Evolutionary conservation across 345 rosid species (phyloP).

Genomic region (Raphanus sativus): DNA sequence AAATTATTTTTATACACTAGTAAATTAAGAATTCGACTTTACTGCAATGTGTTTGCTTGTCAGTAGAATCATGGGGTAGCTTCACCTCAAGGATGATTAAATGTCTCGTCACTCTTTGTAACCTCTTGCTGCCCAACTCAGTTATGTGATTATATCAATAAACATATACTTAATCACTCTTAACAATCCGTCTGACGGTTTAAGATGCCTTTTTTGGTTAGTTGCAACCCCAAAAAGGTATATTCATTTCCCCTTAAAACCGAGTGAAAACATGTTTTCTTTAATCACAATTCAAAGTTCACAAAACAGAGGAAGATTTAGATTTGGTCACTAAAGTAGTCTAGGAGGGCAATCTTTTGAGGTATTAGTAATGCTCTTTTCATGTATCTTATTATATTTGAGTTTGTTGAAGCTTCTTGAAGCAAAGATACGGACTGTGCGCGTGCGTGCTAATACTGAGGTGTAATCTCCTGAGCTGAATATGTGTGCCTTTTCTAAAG

Average conservation of each 20-base stretch:
- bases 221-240: background rate
- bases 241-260: background rate
- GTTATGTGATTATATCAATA: background rate
- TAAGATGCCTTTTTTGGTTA: background rate
- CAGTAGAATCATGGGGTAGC: constrained; percentile 40
- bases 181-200: background rate
- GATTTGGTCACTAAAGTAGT: constrained; percentile 29
- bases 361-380: background rate
- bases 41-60: constrained; percentile 39
- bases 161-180: background rate
- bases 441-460: constrained; percentile 30
- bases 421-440: constrained; percentile 35
- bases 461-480: background rate
- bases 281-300: background rate
- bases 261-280: constrained; percentile 18
- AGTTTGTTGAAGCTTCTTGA: constrained; percentile 11
- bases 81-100: constrained; percentile 34
- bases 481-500: constrained; percentile 23
- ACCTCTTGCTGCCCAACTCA: constrained; percentile 31
- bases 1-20: background rate
- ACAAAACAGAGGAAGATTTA: constrained; percentile 30
- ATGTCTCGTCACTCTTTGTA: constrained; percentile 35
- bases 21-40: constrained; percentile 33
- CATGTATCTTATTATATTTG: background rate
- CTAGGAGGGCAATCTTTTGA: constrained; percentile 10